phyloP scores from a whole-genome alignment of 2,329 filamentous ascomycete genomes.

The Pyricularia grisea region DNA sequence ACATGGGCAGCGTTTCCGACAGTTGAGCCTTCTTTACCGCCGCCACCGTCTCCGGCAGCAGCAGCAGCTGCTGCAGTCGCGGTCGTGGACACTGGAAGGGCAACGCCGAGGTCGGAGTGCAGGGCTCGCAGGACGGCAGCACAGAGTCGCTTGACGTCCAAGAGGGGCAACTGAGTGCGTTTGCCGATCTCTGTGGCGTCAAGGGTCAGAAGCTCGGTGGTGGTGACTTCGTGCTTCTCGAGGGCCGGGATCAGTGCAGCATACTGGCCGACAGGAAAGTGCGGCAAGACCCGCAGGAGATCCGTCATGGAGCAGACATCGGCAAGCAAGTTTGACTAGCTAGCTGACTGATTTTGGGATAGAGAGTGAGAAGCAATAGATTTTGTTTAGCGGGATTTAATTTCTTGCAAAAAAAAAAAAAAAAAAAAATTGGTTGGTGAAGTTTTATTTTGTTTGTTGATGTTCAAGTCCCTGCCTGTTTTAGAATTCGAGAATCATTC shows the following conservation, averaged over 20 bases:
- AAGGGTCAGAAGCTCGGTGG: constrained; percentile 76
- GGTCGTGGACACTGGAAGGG: constrained; percentile 1
- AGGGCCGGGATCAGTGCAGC: constrained; percentile 68
- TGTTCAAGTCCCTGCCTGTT: not conserved
- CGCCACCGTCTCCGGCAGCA: not conserved
- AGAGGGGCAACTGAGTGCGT: constrained; percentile 70
- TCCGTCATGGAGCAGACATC: constrained; percentile 59
- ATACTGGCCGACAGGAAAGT: constrained; percentile 64
- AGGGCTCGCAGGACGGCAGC: constrained; percentile 58
- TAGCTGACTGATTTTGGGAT: not conserved
- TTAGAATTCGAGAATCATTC: not conserved
- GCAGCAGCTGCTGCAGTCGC: not conserved
- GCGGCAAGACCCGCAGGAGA: constrained; percentile 71
- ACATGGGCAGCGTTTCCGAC: not conserved
- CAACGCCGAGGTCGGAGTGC: constrained; percentile 48
- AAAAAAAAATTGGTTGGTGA: not conserved
- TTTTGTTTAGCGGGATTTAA: too few relatives aligned
- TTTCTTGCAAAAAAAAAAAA: too few relatives aligned
- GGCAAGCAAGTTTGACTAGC: not conserved
- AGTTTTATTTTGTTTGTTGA: not conserved
- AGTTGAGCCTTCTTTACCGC: constrained; percentile 3
- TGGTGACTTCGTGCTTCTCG: constrained; percentile 68
- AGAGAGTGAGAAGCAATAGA: too few relatives aligned
- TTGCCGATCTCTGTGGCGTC: constrained; percentile 77
- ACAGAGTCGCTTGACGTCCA: constrained; percentile 68